A percentile compares a stretch with the other conserved stretches of the same genome.
Conservation (phyloP, 805 yeast species). For the Groenewaldozyma tartarivorans region DNA sequence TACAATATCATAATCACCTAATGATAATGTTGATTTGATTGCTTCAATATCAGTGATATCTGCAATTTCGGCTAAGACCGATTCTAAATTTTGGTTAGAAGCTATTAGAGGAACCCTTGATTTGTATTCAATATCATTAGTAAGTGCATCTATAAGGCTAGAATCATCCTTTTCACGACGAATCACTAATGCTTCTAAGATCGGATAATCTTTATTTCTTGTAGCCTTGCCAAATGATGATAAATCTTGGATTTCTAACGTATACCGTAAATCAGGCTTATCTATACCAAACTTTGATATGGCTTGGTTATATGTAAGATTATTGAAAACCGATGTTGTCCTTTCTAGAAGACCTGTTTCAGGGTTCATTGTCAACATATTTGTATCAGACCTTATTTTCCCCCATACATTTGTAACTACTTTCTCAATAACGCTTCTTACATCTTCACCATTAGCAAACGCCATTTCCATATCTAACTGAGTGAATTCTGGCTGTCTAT, state of each 20-base stretch:
- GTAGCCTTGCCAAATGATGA: constrained; percentile 31
- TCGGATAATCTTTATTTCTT: constrained; percentile 43
- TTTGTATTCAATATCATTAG: no score
- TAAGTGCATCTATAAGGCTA: constrained; percentile 2
- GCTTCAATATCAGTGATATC: background rate
- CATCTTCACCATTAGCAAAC: constrained; percentile 61
- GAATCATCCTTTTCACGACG: constrained; percentile 12
- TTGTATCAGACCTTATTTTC: constrained; percentile 29
- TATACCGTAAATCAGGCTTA: constrained; percentile 75
- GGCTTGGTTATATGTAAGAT: constrained; percentile 57
- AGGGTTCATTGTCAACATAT: constrained; percentile 26
- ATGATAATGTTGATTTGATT: constrained; percentile 31
- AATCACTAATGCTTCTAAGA: constrained; percentile 66
- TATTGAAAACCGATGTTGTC: constrained; percentile 5
- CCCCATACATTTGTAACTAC: constrained; percentile 50
- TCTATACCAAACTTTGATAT: constrained; percentile 76
- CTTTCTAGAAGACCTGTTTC: background rate
- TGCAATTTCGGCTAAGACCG: background rate
- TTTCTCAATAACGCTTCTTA: constrained; percentile 52
- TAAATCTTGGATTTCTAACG: constrained; percentile 42
- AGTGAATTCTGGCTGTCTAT: constrained; percentile 96
- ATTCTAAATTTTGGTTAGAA: background rate
- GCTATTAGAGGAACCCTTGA: constrained; percentile 9
- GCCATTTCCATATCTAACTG: constrained; percentile 95
- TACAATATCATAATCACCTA: constrained; percentile 61